phyloP scores from a whole-genome alignment of 768 basidiomycete species.

The Tulasnella calospora region DNA sequence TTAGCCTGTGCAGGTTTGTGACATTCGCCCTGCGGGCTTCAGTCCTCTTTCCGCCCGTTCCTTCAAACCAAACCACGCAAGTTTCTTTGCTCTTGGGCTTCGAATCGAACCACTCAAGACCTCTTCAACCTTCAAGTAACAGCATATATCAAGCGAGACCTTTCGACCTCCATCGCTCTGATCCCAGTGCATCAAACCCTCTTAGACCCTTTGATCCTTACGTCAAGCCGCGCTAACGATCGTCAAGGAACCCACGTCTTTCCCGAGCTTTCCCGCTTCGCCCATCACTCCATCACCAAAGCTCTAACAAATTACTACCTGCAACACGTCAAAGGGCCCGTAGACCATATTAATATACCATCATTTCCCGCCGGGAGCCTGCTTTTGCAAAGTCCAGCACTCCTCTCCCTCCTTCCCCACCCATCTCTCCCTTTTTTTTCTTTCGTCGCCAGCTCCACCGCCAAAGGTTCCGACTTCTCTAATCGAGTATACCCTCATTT shows the following conservation, averaged over 20 bases:
- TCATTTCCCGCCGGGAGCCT: conserved; percentile 6
- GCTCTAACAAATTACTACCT: neutral
- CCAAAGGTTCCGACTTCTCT: neutral
- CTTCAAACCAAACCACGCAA: neutral
- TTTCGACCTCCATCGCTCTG: neutral
- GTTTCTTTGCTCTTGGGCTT: neutral
- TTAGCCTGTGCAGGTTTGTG: neutral
- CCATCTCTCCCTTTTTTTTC: neutral
- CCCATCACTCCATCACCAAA: neutral
- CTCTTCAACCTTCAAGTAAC: neutral
- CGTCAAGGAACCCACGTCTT: neutral
- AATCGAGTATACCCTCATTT: conserved; percentile 6
- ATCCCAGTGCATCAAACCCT: neutral
- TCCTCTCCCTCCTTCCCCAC: neutral
- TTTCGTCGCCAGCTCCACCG: neutral
- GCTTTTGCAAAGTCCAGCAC: conserved; percentile 5
- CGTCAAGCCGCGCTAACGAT: neutral
- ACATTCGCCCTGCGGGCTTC: neutral
- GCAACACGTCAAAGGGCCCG: neutral
- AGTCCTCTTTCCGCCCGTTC: neutral
- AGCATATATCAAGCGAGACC: neutral
- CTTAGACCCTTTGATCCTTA: neutral
- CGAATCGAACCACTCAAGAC: neutral
- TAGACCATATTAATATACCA: neutral
- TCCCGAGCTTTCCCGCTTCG: neutral